Evolutionary conservation across 805 yeast genomes (phyloP).

Genomic region (Candida koratica): DNA sequence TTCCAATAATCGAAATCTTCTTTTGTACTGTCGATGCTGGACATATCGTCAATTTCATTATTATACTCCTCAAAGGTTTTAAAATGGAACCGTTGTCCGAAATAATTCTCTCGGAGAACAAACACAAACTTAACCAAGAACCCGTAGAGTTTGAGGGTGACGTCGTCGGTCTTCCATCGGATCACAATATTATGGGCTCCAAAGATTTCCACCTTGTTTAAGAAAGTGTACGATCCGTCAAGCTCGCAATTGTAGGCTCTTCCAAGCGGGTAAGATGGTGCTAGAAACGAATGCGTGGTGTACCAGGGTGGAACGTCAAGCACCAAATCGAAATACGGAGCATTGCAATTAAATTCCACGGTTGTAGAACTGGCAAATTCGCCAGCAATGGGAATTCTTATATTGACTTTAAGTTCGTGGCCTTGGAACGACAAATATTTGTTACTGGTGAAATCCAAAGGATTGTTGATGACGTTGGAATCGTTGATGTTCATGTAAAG

Average conservation of each 20-base stretch:
- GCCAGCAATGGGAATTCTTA: constrained; percentile 57
- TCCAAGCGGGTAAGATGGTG: constrained; percentile 57
- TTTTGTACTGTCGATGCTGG: constrained; percentile 3
- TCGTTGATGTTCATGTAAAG: constrained; percentile 80
- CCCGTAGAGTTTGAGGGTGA: constrained; percentile 74
- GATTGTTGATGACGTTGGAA: constrained; percentile 82
- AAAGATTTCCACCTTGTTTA: constrained; percentile 54
- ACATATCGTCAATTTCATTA: constrained; percentile 12
- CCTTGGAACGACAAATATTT: constrained; percentile 74
- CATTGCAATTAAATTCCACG: constrained; percentile 46
- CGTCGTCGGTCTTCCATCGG: constrained; percentile 59
- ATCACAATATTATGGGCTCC: constrained; percentile 68
- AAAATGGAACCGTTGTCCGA: constrained; percentile 82
- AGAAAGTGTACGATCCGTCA: constrained; percentile 63
- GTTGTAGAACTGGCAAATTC: constrained; percentile 50
- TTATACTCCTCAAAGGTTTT: constrained; percentile 82
- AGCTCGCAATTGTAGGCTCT: constrained; percentile 58
- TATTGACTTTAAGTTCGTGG: constrained; percentile 42
- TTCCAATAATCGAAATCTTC: constrained; percentile 31
- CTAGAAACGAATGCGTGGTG: constrained; percentile 69
- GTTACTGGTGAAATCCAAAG: constrained; percentile 79
- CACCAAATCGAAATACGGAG: constrained; percentile 58
- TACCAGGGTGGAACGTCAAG: constrained; percentile 91
- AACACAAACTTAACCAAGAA: constrained; percentile 71
- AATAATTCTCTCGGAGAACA: constrained; percentile 78